phyloP scores from a whole-genome alignment of 148 eudicot species.

The Salicornia ramosissima region DNA sequence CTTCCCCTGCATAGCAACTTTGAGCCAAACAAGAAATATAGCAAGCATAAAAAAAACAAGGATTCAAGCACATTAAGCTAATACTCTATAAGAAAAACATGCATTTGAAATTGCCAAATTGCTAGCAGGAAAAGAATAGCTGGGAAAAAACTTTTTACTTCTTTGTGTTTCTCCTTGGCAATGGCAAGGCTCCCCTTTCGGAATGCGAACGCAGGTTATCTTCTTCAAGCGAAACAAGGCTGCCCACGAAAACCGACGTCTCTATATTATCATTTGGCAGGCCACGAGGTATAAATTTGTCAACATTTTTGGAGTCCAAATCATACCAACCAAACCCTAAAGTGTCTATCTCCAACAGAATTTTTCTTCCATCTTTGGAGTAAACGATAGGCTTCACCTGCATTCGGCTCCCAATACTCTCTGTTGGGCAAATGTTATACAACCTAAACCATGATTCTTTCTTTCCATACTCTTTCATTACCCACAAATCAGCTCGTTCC shows the following conservation, averaged over 20 bases:
- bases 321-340: slow-evolving; percentile 17
- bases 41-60: neutral
- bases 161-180: neutral
- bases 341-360: slow-evolving; percentile 10
- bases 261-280: neutral
- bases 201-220: neutral
- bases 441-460: slow-evolving; percentile 16
- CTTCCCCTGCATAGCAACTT: no score
- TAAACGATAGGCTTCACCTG: neutral
- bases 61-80: neutral
- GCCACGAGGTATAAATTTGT: neutral
- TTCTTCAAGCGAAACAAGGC: slow-evolving; percentile 19
- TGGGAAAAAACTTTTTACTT: neutral
- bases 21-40: neutral
- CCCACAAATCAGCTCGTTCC: slow-evolving; percentile 14
- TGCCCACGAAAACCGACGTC: neutral
- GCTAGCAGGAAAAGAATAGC: neutral
- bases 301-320: slow-evolving; percentile 3
- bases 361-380: slow-evolving; percentile 1
- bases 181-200: neutral
- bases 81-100: neutral
- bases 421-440: neutral
- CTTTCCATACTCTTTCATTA: slow-evolving; percentile 16
- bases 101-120: neutral
- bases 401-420: neutral